These are phyloP conservation scores for Chaetomiaceae sp. DNA, from an alignment of 2,329 filamentous ascomycete genomes.

Conservation along the genomic window DNA sequence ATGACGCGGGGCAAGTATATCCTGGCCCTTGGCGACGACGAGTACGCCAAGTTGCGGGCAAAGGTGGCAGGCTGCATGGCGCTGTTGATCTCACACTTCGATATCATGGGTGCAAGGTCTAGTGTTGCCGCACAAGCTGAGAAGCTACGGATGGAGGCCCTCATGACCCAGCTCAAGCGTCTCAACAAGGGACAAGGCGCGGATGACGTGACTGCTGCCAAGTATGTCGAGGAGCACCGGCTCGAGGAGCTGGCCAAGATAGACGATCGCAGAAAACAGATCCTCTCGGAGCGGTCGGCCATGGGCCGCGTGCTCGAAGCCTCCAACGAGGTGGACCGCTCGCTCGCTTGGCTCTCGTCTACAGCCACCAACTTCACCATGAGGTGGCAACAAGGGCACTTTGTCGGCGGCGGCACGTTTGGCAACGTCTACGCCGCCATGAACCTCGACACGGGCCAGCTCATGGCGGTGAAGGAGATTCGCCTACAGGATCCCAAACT, in stretches of 20 bases:
- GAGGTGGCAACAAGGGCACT: slow-evolving; percentile 98
- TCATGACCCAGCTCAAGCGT: slow-evolving; percentile 69
- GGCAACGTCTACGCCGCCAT: slow-evolving; percentile 96
- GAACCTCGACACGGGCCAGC: slow-evolving; percentile 89
- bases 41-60: slow-evolving; percentile 74
- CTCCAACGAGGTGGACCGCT: slow-evolving; percentile 92
- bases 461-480: slow-evolving; percentile 99
- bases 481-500: slow-evolving; percentile 92
- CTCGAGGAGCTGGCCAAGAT: slow-evolving; percentile 68
- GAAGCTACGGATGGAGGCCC: slow-evolving; percentile 78
- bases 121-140: slow-evolving; percentile 92
- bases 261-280: slow-evolving; percentile 72
- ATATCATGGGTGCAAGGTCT: slow-evolving; percentile 96
- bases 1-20: slow-evolving; percentile 95
- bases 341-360: slow-evolving; percentile 86
- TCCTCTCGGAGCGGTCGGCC: slow-evolving; percentile 79
- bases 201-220: slow-evolving; percentile 81
- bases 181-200: slow-evolving; percentile 69
- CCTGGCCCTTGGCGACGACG: slow-evolving; percentile 79
- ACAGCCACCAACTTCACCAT: slow-evolving; percentile 93
- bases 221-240: slow-evolving; percentile 70
- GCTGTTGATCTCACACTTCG: slow-evolving; percentile 93
- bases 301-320: slow-evolving; percentile 89
- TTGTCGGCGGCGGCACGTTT: slow-evolving; percentile 93
- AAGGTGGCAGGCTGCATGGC: slow-evolving; percentile 98